Evolutionary conservation across 352 stramenopile species (phyloP), one percentile per base, ranked within the genome.

Genomic region (Globisporangium paroecandrum): DNA sequence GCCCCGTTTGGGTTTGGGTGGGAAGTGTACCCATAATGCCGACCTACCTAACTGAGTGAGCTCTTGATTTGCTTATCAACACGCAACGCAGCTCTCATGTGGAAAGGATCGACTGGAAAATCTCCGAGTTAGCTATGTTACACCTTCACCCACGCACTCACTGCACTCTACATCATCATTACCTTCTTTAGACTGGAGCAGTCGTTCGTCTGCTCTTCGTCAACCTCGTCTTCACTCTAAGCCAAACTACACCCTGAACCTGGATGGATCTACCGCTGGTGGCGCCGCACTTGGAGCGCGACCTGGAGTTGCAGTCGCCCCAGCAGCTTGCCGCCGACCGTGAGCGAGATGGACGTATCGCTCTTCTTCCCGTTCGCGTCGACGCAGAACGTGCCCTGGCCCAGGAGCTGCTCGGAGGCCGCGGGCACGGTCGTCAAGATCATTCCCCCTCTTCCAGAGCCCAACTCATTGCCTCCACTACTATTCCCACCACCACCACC

Each of bases 351-450:
- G 57, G 73, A 74, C 3, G 79, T 77, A 24, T 89, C 81, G 13
- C 77, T 71, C 27, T 89, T 86, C 55, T 75, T 78, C 51, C 68
- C 64, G 54, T 69, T 82, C 10, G 72, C 74, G 43, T 89, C 79
- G 25, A 88, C 80, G 49, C 83, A 90, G 57, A 93, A 93, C 9
- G 77, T 83, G 22, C 81, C 85, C 49, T 91, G 83, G 0, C 82
- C 85, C 54, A 91, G 81, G 13, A 79, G 73, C 58, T 78, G 77
- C 46, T 90, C 77, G 20, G 73, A 78, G 1, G 62, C 66, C 13
- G 25, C 41, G 6, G 59, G 36, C 32, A 56, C 20, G 10, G 58
- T 70, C 46, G 56, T 38, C 34, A 64, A 46, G 51, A 68, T 54
- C 4, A 38, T n/a, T 0, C 34, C 34, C 15, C 38, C 34, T 4